Base-by-base conservation (phyloP, 2,329 filamentous ascomycete genomes). In the Domatiomyces globalis region DNA sequence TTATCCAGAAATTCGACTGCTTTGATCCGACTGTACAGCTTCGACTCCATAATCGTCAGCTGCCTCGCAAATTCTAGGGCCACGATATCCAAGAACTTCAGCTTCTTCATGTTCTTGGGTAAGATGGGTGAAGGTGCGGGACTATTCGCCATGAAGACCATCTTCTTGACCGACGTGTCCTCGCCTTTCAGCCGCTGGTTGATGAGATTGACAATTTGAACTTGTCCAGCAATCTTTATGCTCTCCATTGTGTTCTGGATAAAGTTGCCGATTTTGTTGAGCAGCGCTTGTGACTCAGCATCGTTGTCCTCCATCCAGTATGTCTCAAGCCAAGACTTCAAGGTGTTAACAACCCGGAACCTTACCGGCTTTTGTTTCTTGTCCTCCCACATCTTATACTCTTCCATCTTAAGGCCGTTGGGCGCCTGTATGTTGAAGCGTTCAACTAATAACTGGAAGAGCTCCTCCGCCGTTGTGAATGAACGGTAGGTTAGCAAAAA, bases 91-190 rank as follows among this genome's bases (percentile, higher is more conserved):
- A 96, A 72, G 71, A 98, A 96, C 68, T 96, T 98, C 61, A 98
- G 78, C 70, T 95, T 98, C 78, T 92, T 95, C 88, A 98, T 94
- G 67, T 96, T 95, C 76, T 95, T 95, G 1, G 92, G 92, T 66
- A 95, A 81, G 64, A 96, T 95, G 1, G 92, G 87, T 36, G 84
- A 73, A 3, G 92, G 90, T 1, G 86, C 85, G 56, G 86, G 83
- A 61, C 83, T 83, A 64, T 82, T 90, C 57, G 92, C 73, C 0
- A 88, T 96, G 56, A 92, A 81, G 17, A 98, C 83, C 65, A 98
- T 78, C 33, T 87, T 81, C 64, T 94, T 89, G 8, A 83, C 84
- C 18, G 86, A 83, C 15, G 84, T 84, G 58, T 96, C 92, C 64
- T 94, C 88, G 52, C 92, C 90, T 55, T 80, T 83, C 57, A 95